Evolutionary conservation across 2,329 filamentous ascomycete genomes (phyloP), one percentile per base, ranked within the genome.

Genomic region (Macrophomina pseudophaseolina): DNA sequence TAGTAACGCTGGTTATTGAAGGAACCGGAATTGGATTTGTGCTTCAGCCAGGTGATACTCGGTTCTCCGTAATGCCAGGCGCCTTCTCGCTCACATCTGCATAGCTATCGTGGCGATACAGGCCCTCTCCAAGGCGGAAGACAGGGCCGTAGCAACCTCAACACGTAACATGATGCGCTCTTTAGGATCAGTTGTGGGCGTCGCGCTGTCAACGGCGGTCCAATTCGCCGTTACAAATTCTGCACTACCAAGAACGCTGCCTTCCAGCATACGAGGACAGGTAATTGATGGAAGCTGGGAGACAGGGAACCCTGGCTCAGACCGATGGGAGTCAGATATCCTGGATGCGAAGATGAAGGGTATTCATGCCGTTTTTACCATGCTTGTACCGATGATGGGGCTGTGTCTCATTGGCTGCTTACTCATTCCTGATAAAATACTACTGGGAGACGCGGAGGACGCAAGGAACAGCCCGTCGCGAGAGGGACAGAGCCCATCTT

Each of bases 61-160:
- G 11, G 7, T 38, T 7, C 6, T 11, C 35, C 35, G 11, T 38
- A 38, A 7, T 38, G 7, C 35, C 23, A 23, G 23, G n/a, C 8
- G n/a, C 14, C 32, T 14, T 32, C n/a, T 62, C 11, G 60, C n/a
- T 33, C 11, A 23, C 12, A 18, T 9, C n/a, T 9, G 5, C 51
- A 18, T 35, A 74, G 73, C 68, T 44, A 67, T 76, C 3, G 73
- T 76, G n/a, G 74, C 70, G 2, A 40, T 76, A 8, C 71, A 75
- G 42, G 72, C 74, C 12, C 56, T 72, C 3, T 72, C 70, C 8
- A 42, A 58, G 6, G 51, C 56, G 8, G 54, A 69, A 32, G 71
- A 75, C 56, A 72, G 74, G n/a, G 74, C 74, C 9, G 74, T 74
- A 14, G 70, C 71, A 2, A 75, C 73, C 11, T 72, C 70, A 1